Evolutionary conservation across 345 rosid genomes (phyloP).

Genomic region (Pseudoturritis turrita): DNA sequence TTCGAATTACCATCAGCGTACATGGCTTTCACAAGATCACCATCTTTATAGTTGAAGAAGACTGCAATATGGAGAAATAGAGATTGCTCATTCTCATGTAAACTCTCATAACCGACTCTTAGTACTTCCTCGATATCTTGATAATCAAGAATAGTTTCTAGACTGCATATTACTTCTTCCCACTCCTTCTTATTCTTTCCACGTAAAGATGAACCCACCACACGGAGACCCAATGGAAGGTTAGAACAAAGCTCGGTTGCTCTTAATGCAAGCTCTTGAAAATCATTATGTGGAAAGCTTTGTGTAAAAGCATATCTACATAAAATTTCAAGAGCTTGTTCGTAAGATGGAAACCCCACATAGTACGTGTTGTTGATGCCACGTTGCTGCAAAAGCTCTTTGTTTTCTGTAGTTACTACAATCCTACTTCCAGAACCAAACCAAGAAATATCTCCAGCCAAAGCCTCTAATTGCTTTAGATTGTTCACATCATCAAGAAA

Average conservation of each 20-base stretch:
- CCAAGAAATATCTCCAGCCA: neutral
- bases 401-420: neutral
- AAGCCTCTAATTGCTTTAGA: neutral
- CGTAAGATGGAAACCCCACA: neutral
- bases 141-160: neutral
- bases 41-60: neutral
- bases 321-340: neutral
- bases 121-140: neutral
- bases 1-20: neutral
- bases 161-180: neutral
- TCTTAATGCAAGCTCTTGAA: neutral
- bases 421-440: conserved; percentile 15
- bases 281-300: neutral
- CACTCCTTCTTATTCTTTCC: neutral
- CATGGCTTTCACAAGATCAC: neutral
- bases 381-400: neutral
- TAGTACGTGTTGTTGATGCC: neutral
- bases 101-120: neutral
- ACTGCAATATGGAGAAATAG: conserved; percentile 9
- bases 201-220: conserved; percentile 12
- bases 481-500: conserved; percentile 6
- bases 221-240: neutral
- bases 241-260: neutral
- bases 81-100: neutral
- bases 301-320: neutral